Conservation (phyloP, 306 rosid genomes). For the Echinosophora koreensis region DNA sequence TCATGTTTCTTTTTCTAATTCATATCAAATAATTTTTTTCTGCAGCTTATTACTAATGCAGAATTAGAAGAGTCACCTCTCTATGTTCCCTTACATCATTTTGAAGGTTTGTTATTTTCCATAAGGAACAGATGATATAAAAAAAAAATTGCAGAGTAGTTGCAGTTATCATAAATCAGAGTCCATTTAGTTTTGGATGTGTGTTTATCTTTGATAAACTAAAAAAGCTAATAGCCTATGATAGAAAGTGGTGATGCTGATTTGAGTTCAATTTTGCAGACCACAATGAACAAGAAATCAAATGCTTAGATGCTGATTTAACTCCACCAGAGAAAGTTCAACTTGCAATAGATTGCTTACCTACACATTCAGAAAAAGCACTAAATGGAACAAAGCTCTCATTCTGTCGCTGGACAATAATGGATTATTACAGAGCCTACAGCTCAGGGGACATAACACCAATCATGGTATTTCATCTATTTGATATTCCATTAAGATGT, state of each 20-base stretch:
- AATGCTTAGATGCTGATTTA: constrained; percentile 55
- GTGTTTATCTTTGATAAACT: constrained; percentile 18
- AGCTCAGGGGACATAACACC: constrained; percentile 71
- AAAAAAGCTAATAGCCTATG: background rate
- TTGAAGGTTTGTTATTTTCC: constrained; percentile 63
- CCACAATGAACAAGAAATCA: constrained; percentile 61
- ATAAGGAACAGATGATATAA: background rate
- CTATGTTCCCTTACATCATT: constrained; percentile 73
- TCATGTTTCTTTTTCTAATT: background rate
- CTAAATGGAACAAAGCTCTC: constrained; percentile 40
- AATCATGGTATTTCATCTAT: constrained; percentile 57
- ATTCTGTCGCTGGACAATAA: constrained; percentile 77
- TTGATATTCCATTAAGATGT: constrained; percentile 4
- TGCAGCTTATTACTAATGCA: constrained; percentile 85
- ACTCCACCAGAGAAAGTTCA: constrained; percentile 73
- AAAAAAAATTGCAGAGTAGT: background rate
- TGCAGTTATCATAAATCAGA: background rate
- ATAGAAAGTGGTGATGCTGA: constrained; percentile 22
- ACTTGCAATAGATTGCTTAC: constrained; percentile 68
- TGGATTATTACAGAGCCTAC: constrained; percentile 79
- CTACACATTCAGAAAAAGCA: constrained; percentile 44
- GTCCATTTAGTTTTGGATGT: background rate
- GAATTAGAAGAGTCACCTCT: constrained; percentile 78
- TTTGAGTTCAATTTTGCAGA: constrained; percentile 56
- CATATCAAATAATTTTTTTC: background rate